phyloP scores from a whole-genome alignment of 176 grass and related monocot species.

The Musa acuminata region DNA sequence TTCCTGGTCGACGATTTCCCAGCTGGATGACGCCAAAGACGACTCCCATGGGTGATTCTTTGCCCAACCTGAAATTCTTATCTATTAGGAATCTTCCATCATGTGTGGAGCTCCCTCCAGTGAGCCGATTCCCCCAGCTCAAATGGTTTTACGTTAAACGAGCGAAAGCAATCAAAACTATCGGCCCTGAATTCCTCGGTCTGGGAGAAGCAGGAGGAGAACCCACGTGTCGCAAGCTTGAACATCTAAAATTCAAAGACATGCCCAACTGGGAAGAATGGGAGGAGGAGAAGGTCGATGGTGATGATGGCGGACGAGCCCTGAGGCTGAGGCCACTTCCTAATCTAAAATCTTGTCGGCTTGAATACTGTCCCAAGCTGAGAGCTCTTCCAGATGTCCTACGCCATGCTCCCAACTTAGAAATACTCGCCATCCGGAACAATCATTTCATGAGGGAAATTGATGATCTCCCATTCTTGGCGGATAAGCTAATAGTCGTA shows the following conservation, averaged over 20 bases:
- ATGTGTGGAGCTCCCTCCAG: constrained; percentile 50
- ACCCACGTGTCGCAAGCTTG: constrained; percentile 53
- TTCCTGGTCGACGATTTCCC: too few species aligned
- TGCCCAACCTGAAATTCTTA: too few species aligned
- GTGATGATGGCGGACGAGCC: not conserved
- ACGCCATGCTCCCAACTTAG: constrained; percentile 8
- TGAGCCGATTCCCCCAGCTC: constrained; percentile 57
- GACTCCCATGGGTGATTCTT: too few species aligned
- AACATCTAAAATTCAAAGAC: constrained; percentile 43
- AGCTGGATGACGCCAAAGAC: too few species aligned
- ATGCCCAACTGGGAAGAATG: constrained; percentile 70
- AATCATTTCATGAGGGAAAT: constrained; percentile 36
- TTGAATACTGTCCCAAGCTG: constrained; percentile 58
- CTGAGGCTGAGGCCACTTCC: constrained; percentile 24
- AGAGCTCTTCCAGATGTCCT: constrained; percentile 71
- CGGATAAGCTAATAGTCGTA: too few species aligned
- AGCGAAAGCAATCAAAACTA: constrained; percentile 40
- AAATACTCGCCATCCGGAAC: constrained; percentile 13
- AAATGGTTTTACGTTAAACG: constrained; percentile 46
- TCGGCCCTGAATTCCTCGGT: constrained; percentile 59
- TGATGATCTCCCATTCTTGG: not conserved
- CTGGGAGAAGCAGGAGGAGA: constrained; percentile 7
- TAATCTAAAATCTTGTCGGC: constrained; percentile 45
- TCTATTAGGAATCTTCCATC: not conserved
- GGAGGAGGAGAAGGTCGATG: constrained; percentile 24